Evolutionary conservation across 2,329 filamentous ascomycete species (phyloP).

Genomic region (Trichoderma harzianum): DNA sequence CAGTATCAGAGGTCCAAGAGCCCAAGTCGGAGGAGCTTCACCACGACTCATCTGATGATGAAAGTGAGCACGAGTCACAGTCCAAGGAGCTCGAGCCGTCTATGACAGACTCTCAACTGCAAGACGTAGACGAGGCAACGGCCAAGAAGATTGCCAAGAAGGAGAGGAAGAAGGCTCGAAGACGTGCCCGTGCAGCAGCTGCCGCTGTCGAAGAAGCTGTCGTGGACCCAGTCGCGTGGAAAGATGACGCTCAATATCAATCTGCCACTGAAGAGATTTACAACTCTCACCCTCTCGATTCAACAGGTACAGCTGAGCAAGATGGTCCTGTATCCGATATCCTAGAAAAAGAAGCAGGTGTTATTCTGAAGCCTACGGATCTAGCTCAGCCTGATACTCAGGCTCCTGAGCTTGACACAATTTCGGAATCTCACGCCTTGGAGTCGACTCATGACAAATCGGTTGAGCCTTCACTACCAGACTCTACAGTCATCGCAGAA

Average conservation of each 20-base stretch:
- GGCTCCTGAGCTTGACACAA: not conserved
- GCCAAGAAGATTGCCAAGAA: conserved; percentile 27
- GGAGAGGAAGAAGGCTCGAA: conserved; percentile 35
- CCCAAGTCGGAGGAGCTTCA: not conserved
- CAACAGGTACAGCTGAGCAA: not conserved
- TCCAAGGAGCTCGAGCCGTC: not conserved
- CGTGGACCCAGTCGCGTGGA: not conserved
- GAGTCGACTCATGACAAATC: not conserved
- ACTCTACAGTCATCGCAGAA: not conserved
- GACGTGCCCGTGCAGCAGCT: conserved; percentile 25
- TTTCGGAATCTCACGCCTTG: not conserved
- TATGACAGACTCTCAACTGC: not conserved
- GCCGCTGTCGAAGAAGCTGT: not conserved
- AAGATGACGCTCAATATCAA: not conserved
- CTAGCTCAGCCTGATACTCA: not conserved
- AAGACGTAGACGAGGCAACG: not conserved
- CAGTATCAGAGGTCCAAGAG: not conserved
- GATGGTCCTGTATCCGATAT: not conserved
- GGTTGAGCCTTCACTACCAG: not conserved
- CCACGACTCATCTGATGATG: not conserved
- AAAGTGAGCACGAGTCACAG: not conserved
- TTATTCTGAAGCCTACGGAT: not conserved
- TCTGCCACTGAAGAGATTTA: not conserved
- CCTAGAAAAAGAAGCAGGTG: not conserved
- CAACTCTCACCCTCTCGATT: not conserved